phyloP scores from a whole-genome alignment of 2,329 filamentous ascomycete genomes.

The Talaromyces marneffei region DNA sequence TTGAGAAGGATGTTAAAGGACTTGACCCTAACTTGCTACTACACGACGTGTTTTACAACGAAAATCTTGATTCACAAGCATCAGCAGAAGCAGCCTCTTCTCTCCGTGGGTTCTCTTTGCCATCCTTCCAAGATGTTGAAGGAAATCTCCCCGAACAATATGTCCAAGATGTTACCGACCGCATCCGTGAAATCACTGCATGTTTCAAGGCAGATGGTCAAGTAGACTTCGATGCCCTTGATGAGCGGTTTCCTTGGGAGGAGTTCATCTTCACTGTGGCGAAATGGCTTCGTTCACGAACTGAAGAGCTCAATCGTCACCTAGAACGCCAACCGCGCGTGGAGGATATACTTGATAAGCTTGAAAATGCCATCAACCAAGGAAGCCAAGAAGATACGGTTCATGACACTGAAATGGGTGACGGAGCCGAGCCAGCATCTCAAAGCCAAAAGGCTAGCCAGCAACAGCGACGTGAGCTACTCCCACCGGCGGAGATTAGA shows the following conservation, averaged over 20 bases:
- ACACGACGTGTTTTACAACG: slow-evolving; percentile 37
- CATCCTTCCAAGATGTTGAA: slow-evolving; percentile 31
- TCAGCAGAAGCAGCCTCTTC: slow-evolving; percentile 13
- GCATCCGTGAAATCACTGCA: slow-evolving; percentile 33
- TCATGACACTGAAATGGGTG: neutral
- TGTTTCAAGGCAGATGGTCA: slow-evolving; percentile 32
- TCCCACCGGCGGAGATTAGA: slow-evolving; percentile 11
- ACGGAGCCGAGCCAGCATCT: neutral
- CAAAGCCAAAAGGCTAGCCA: slow-evolving; percentile 2
- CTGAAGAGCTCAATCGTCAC: slow-evolving; percentile 40
- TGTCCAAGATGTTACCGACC: slow-evolving; percentile 30
- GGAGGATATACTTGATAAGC: slow-evolving; percentile 21
- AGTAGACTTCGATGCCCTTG: slow-evolving; percentile 42
- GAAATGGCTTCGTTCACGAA: slow-evolving; percentile 43
- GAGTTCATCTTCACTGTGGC: slow-evolving; percentile 42
- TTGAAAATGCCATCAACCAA: slow-evolving; percentile 19
- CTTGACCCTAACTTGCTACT: slow-evolving; percentile 40
- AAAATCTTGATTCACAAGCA: slow-evolving; percentile 16
- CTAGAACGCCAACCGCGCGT: slow-evolving; percentile 43
- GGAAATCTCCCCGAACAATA: slow-evolving; percentile 34
- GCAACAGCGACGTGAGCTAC: slow-evolving; percentile 9
- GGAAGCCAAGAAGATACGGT: slow-evolving; percentile 20
- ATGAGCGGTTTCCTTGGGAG: slow-evolving; percentile 46
- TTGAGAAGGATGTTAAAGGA: slow-evolving; percentile 23
- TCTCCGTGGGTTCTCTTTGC: slow-evolving; percentile 26